Conservation (phyloP, 164 flowering plant genomes). For the Pachysandra terminalis region DNA sequence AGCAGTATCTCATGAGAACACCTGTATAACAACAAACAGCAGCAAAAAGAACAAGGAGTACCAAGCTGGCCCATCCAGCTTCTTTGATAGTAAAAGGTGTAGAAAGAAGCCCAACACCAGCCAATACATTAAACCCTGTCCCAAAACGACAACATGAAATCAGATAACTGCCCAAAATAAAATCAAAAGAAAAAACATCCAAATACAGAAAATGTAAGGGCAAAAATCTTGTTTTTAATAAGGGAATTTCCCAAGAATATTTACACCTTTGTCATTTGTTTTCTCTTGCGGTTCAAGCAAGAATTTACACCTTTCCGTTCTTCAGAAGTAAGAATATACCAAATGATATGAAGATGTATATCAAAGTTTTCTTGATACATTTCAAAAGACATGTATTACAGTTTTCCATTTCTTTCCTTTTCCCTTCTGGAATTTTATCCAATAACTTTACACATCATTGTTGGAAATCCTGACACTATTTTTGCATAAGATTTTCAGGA, state of each 20-base stretch:
- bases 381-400: too few relatives aligned
- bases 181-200: background rate
- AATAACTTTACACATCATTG: too few relatives aligned
- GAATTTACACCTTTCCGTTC: too few relatives aligned
- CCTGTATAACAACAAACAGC: constrained; percentile 75
- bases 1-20: constrained; percentile 61
- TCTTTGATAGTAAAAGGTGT: constrained; percentile 76
- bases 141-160: constrained; percentile 4
- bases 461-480: too few relatives aligned
- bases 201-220: background rate
- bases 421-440: too few relatives aligned
- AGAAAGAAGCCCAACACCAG: constrained; percentile 88
- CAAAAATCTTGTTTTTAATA: background rate
- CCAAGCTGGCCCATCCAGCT: constrained; percentile 81
- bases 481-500: background rate
- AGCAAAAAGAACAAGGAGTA: constrained; percentile 55
- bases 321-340: too few relatives aligned
- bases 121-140: constrained; percentile 73
- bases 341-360: too few relatives aligned
- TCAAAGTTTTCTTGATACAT: background rate
- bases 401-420: too few relatives aligned
- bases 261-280: too few relatives aligned
- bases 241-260: background rate
- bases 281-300: background rate
- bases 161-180: background rate